Conservation (phyloP, 176 grass and related monocot genomes). For the Triticum timopheevii region DNA sequence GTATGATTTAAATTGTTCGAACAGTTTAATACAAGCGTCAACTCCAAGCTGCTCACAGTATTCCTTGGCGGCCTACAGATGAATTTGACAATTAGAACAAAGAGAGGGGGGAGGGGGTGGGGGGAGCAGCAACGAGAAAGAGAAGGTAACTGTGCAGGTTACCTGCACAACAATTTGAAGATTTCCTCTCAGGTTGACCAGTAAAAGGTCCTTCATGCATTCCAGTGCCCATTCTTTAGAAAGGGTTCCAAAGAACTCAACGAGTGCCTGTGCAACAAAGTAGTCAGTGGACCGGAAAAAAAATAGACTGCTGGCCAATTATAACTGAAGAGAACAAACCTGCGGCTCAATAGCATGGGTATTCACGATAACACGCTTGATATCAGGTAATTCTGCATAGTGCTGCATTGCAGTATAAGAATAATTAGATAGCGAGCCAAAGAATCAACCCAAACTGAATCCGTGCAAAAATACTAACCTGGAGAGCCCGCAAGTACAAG, state of each 20-base stretch:
- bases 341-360: constrained; percentile 97
- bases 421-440: constrained; percentile 7
- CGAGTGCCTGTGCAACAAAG: constrained; percentile 58
- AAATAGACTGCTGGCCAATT: not conserved
- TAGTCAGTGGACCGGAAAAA: not conserved
- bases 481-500: constrained; percentile 88
- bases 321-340: constrained; percentile 48
- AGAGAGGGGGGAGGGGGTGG: not conserved
- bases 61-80: constrained; percentile 82
- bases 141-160: constrained; percentile 7
- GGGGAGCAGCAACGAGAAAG: not conserved
- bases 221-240: constrained; percentile 95
- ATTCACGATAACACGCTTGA: constrained; percentile 94
- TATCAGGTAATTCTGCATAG: constrained; percentile 90
- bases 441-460: not conserved
- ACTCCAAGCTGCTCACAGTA: constrained; percentile 90
- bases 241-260: constrained; percentile 94
- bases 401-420: constrained; percentile 58
- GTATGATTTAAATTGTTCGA: constrained; percentile 99
- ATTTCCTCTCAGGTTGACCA: constrained; percentile 93
- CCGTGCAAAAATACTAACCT: constrained; percentile 40
- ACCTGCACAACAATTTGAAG: constrained; percentile 99
- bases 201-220: constrained; percentile 97
- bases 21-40: constrained; percentile 85
- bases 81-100: constrained; percentile 11